These are phyloP conservation scores for Tuber magnatum DNA, from an alignment of 495 filamentous ascomycete genomes.

Conservation along the genomic window DNA sequence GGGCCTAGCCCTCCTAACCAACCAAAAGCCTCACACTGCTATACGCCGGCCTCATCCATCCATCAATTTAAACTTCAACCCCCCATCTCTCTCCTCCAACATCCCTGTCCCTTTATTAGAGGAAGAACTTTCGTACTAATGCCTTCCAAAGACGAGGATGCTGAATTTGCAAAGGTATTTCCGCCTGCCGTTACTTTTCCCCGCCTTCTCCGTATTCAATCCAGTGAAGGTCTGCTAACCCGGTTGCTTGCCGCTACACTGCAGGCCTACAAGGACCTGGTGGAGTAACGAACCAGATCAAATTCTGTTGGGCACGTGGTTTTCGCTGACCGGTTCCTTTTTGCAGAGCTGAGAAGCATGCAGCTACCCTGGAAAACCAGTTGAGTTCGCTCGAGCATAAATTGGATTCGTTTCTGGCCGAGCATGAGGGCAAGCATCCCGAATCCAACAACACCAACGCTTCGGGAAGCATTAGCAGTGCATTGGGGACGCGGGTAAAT, in stretches of 20 bases:
- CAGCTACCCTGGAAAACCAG: conserved; percentile 31
- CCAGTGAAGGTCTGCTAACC: not conserved
- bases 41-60: not conserved
- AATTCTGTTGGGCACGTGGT: not conserved
- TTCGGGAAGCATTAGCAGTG: conserved; percentile 63
- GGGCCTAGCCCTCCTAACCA: not conserved
- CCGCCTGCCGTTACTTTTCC: not conserved
- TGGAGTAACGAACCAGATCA: conserved; percentile 22
- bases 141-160: conserved; percentile 31
- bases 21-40: not conserved
- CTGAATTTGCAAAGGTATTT: conserved; percentile 30
- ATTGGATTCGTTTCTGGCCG: conserved; percentile 31
- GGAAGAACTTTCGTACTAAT: conserved; percentile 4
- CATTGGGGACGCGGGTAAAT: not conserved
- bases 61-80: not conserved
- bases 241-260: conserved; percentile 9
- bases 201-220: not conserved
- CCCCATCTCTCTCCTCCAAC: not conserved
- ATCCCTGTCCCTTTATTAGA: not conserved
- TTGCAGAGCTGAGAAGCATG: conserved; percentile 32
- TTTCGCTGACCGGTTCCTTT: conserved; percentile 12
- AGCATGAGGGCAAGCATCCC: conserved; percentile 46
- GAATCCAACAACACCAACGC: conserved; percentile 65
- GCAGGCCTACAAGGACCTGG: conserved; percentile 33
- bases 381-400: conserved; percentile 32